A percentile compares a stretch with the other conserved stretches of the same genome.
These are phyloP conservation scores for Cladosporium sp. DNA, from an alignment of 2,329 filamentous ascomycete genomes.

Conservation along the genomic window DNA sequence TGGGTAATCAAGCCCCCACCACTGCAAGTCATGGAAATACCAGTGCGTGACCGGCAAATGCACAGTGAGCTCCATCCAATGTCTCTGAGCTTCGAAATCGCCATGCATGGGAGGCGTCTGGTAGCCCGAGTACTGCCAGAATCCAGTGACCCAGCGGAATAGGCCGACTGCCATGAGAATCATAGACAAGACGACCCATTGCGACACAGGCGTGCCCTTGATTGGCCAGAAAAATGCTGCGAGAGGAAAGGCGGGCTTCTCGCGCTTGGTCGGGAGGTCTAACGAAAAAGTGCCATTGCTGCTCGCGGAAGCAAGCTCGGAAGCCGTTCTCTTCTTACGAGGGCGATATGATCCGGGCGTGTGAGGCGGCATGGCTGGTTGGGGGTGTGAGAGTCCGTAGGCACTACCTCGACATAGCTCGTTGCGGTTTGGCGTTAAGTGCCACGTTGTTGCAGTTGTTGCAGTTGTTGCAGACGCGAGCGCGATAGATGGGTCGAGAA, in stretches of 20 bases:
- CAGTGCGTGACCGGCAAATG: constrained; percentile 86
- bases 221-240: constrained; percentile 94
- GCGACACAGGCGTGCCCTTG: constrained; percentile 65
- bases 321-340: constrained; percentile 38
- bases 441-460: too few species aligned
- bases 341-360: constrained; percentile 25
- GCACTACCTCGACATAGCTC: constrained; percentile 2
- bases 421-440: too few species aligned
- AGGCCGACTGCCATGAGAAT: constrained; percentile 86
- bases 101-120: constrained; percentile 83
- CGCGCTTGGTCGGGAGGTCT: not conserved
- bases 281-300: constrained; percentile 37
- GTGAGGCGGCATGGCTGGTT: not conserved
- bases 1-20: constrained; percentile 98
- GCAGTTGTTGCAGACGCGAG: too few species aligned
- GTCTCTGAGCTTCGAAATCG: constrained; percentile 94
- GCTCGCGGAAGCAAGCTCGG: constrained; percentile 31
- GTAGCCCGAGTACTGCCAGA: constrained; percentile 93
- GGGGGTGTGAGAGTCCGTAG: not conserved
- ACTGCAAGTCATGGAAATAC: constrained; percentile 95
- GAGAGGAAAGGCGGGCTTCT: constrained; percentile 72
- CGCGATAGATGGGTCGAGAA: too few species aligned
- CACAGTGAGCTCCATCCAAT: constrained; percentile 97
- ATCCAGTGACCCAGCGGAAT: constrained; percentile 83
- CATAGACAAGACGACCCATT: constrained; percentile 87